These are phyloP conservation scores for Aspergillus sp. DNA, from an alignment of 2,329 filamentous ascomycete species.

Conservation along the genomic window DNA sequence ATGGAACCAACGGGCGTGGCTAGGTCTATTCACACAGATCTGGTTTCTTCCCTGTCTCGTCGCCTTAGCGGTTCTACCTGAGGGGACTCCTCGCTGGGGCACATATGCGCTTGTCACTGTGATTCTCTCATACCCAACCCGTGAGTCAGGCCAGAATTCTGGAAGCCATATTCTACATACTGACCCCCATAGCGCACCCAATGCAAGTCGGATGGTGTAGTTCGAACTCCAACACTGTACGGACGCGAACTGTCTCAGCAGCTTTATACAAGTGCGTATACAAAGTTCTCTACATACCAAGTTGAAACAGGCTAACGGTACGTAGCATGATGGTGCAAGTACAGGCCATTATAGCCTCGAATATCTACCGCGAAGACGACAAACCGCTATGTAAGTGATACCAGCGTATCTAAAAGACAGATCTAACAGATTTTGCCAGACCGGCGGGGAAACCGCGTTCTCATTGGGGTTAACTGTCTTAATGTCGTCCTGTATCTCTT, in stretches of 20 bases:
- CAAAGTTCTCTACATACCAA: neutral
- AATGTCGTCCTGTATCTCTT: slow-evolving; percentile 52
- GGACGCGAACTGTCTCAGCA: slow-evolving; percentile 36
- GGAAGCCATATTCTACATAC: neutral
- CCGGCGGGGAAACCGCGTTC: slow-evolving; percentile 51
- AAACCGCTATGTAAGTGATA: slow-evolving; percentile 43
- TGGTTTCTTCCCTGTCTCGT: slow-evolving; percentile 54
- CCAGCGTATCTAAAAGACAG: too few relatives aligned
- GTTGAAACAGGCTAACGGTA: neutral
- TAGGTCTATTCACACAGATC: slow-evolving; percentile 51
- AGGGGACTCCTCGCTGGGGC: slow-evolving; percentile 47
- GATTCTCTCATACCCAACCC: slow-evolving; percentile 27
- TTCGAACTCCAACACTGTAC: slow-evolving; percentile 35
- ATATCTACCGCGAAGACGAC: slow-evolving; percentile 44
- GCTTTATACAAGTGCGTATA: slow-evolving; percentile 36
- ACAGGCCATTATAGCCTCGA: slow-evolving; percentile 30
- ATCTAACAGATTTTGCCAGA: slow-evolving; percentile 22
- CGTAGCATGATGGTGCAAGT: slow-evolving; percentile 36
- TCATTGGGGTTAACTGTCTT: slow-evolving; percentile 50
- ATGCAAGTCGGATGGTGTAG: slow-evolving; percentile 28
- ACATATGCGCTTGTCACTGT: slow-evolving; percentile 52
- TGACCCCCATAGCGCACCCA: slow-evolving; percentile 9
- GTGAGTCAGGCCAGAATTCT: neutral
- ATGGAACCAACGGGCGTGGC: slow-evolving; percentile 53
- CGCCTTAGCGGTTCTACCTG: slow-evolving; percentile 46